Percentiles rank a stretch among this genome's conserved stretches.
Conservation (phyloP, 1,284 basidiomycete species). For the Ustilago lituana region DNA sequence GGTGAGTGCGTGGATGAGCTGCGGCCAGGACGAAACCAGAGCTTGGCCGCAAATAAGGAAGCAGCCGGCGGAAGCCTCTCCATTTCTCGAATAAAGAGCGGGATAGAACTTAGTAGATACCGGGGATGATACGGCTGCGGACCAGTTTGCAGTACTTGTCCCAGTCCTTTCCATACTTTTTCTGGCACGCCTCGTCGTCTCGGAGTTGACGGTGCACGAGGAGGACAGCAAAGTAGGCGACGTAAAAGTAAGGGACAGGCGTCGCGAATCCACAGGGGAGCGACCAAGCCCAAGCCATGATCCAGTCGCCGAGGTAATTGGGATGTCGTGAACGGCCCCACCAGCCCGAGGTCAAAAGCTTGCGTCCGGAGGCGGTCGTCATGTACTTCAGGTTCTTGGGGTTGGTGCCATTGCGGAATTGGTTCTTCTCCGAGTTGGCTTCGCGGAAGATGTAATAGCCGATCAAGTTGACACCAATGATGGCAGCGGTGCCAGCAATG, state of each 20-base stretch:
- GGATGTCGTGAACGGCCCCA: constrained; percentile 95
- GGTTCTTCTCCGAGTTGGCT: constrained; percentile 92
- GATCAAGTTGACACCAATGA: constrained; percentile 76
- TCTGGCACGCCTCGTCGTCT: constrained; percentile 89
- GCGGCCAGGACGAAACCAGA: too few species aligned
- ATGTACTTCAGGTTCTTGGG: constrained; percentile 90
- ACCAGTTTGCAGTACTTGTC: constrained; percentile 52
- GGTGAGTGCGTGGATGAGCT: too few species aligned
- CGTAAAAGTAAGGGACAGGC: constrained; percentile 96
- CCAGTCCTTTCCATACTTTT: constrained; percentile 80
- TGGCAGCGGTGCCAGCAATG: constrained; percentile 72
- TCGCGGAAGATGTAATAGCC: constrained; percentile 93
- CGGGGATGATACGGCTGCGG: constrained; percentile 44
- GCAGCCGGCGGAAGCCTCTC: too few species aligned
- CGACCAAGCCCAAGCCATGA: constrained; percentile 94
- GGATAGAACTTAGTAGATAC: constrained; percentile 28
- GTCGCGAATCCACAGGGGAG: constrained; percentile 90
- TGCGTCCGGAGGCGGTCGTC: constrained; percentile 85
- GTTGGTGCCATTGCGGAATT: constrained; percentile 91
- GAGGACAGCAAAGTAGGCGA: constrained; percentile 83
- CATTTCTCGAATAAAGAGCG: not conserved
- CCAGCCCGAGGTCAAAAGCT: constrained; percentile 93
- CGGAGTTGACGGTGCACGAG: constrained; percentile 88
- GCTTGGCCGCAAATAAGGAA: too few species aligned
- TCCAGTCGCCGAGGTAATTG: constrained; percentile 76